A percentile compares a stretch with the other conserved stretches of the same genome.
phyloP scores from a whole-genome alignment of 1,284 basidiomycete species.

The Tremellales sp. region DNA sequence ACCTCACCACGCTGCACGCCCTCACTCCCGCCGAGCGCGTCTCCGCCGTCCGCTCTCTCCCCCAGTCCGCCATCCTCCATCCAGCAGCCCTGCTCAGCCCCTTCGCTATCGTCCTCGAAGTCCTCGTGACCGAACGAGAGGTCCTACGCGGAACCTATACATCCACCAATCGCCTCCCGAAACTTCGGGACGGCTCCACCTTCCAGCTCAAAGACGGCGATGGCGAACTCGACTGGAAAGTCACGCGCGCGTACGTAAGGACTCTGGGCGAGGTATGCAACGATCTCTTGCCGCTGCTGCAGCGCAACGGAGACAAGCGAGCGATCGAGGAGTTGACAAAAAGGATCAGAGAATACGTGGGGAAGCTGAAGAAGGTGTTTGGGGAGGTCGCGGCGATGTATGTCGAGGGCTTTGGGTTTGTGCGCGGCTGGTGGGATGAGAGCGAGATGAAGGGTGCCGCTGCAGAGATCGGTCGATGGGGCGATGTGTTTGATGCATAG shows the following conservation, averaged over 20 bases:
- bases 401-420: conserved; percentile 31
- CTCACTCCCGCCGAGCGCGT: conserved; percentile 20
- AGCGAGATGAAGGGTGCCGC: conserved; percentile 28
- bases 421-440: conserved; percentile 36
- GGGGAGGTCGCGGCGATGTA: conserved; percentile 32
- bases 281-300: conserved; percentile 17
- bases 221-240: conserved; percentile 30
- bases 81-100: conserved; percentile 25
- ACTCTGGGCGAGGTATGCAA: conserved; percentile 18
- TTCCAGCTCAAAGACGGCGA: conserved; percentile 9
- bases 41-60: conserved; percentile 4
- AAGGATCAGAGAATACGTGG: conserved; percentile 25
- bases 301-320: conserved; percentile 5
- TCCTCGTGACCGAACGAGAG: conserved; percentile 26
- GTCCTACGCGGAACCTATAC: conserved; percentile 2
- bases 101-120: conserved; percentile 31
- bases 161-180: conserved; percentile 8
- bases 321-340: conserved; percentile 20
- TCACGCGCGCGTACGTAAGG: conserved; percentile 17
- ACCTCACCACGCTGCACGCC: conserved; percentile 15
- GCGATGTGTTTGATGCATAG: conserved; percentile 29
- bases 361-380: conserved; percentile 39
- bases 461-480: conserved; percentile 33
- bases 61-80: conserved; percentile 14
- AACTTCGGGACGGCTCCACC: conserved; percentile 12